These are phyloP conservation scores for Dryas integrifolia DNA, from an alignment of 331 rosid species.

Conservation along the genomic window DNA sequence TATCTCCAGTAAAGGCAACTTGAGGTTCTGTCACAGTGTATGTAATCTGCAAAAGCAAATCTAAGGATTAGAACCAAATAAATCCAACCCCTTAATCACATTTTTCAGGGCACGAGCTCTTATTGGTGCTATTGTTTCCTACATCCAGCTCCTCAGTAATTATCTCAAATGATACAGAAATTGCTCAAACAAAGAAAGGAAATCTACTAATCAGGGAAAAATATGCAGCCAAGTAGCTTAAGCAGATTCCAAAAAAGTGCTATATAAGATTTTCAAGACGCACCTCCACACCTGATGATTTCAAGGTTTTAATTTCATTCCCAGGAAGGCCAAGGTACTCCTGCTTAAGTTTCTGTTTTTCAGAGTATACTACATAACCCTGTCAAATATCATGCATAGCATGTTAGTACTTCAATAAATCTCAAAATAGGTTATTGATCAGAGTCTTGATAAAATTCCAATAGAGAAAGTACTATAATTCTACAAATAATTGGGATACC, in stretches of 20 bases:
- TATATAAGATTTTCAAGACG: slow-evolving; percentile 31
- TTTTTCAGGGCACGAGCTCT: neutral
- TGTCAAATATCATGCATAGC: slow-evolving; percentile 38
- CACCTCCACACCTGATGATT: slow-evolving; percentile 80
- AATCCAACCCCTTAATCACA: neutral
- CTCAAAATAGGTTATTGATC: neutral
- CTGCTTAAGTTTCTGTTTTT: slow-evolving; percentile 69
- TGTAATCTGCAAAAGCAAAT: slow-evolving; percentile 55
- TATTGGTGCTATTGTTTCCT: neutral
- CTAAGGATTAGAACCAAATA: neutral
- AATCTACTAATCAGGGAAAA: neutral
- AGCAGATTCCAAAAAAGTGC: neutral
- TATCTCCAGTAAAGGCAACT: slow-evolving; percentile 94
- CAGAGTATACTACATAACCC: slow-evolving; percentile 71
- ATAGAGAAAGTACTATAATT: neutral
- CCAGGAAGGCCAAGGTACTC: slow-evolving; percentile 59
- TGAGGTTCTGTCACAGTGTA: slow-evolving; percentile 68
- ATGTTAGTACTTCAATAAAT: slow-evolving; percentile 8
- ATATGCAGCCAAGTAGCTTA: slow-evolving; percentile 14
- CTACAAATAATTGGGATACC: slow-evolving; percentile 37
- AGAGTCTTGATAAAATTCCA: slow-evolving; percentile 16
- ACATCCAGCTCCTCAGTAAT: too few species aligned
- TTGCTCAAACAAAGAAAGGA: neutral
- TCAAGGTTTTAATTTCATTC: slow-evolving; percentile 61
- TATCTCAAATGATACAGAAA: neutral